These are phyloP conservation scores for Cymbopogon citratus DNA, from an alignment of 176 grass and related monocot species.

Conservation along the genomic window DNA sequence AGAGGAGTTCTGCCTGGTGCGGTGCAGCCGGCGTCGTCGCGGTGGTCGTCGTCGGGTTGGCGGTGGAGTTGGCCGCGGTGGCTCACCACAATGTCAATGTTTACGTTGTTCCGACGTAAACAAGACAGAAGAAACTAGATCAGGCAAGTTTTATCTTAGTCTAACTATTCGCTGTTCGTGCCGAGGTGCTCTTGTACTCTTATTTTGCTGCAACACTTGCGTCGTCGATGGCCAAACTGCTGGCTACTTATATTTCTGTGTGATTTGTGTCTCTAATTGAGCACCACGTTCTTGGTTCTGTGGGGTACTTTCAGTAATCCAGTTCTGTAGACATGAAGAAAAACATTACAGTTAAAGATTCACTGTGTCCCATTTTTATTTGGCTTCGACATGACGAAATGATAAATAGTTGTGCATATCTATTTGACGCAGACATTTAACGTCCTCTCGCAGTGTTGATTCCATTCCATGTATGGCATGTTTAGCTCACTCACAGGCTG, in stretches of 20 bases:
- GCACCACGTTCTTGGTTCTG: not conserved
- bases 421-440: not conserved
- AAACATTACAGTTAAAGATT: no score
- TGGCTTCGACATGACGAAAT: not conserved
- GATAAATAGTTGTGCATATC: not conserved
- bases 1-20: conserved; percentile 13
- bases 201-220: not conserved
- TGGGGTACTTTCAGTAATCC: not conserved
- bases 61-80: conserved; percentile 27
- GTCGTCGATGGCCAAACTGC: not conserved
- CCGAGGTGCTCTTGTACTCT: not conserved
- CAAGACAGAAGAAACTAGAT: not conserved
- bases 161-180: not conserved
- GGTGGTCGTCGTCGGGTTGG: conserved; percentile 2
- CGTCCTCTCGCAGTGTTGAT: not conserved
- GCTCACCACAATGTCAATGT: not conserved
- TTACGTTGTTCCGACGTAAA: conserved; percentile 34
- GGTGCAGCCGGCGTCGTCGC: conserved; percentile 5
- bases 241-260: not conserved
- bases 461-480: not conserved
- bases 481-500: not conserved
- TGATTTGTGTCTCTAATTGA: not conserved
- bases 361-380: not conserved
- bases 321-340: not conserved
- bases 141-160: not conserved